These are phyloP conservation scores for Scutellaria baicalensis DNA, from an alignment of 257 asterid species.

Conservation along the genomic window DNA sequence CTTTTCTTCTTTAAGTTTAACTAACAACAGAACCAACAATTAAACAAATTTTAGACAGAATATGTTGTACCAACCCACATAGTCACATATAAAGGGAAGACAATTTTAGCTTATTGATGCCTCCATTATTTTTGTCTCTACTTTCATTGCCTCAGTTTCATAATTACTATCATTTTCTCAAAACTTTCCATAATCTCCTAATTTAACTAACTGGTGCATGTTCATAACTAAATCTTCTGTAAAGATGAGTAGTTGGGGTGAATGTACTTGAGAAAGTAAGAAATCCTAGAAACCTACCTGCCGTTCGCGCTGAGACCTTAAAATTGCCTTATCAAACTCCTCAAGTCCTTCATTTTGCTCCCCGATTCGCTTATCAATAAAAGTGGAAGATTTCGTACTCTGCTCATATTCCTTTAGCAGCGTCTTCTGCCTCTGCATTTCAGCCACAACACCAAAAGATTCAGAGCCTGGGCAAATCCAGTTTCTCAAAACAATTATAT, in stretches of 20 bases:
- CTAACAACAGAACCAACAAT: conserved; percentile 25
- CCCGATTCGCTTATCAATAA: conserved; percentile 86
- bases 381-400: conserved; percentile 67
- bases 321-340: conserved; percentile 81
- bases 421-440: conserved; percentile 80
- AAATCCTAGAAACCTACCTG: conserved; percentile 39
- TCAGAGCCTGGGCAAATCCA: not conserved
- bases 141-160: not conserved
- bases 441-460: conserved; percentile 13
- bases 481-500: not conserved
- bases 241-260: not conserved
- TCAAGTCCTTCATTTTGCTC: conserved; percentile 74
- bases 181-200: not conserved
- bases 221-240: not conserved
- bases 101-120: not conserved
- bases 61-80: not conserved
- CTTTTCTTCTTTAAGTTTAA: conserved; percentile 59
- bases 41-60: not conserved
- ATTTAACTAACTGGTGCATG: not conserved
- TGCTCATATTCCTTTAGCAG: conserved; percentile 79
- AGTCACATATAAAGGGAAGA: not conserved
- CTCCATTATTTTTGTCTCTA: not conserved
- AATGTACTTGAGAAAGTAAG: not conserved
- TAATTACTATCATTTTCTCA: not conserved
- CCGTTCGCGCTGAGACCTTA: conserved; percentile 85